A percentile compares a stretch with the other conserved stretches of the same genome.
These are phyloP conservation scores for Aureobasidium sp. DNA, from an alignment of 2,329 filamentous ascomycete species.

Conservation along the genomic window DNA sequence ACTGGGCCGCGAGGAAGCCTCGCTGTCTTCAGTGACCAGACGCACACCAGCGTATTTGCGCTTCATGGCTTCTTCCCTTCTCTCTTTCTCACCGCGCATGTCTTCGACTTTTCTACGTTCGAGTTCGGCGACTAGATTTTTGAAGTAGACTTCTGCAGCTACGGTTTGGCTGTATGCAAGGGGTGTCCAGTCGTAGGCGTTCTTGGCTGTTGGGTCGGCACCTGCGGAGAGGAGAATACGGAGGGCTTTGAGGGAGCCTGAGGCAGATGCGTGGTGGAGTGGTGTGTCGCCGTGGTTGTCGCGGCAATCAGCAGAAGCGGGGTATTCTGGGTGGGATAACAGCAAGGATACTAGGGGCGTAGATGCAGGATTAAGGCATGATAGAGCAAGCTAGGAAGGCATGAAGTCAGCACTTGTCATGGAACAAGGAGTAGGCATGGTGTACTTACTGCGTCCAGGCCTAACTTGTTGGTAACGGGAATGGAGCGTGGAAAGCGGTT, in stretches of 20 bases:
- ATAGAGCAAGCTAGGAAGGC: constrained; percentile 29
- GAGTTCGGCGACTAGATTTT: constrained; percentile 63
- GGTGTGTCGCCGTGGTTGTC: constrained; percentile 78
- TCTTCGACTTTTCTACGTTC: constrained; percentile 47
- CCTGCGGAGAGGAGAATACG: constrained; percentile 70
- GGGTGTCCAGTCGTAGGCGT: constrained; percentile 73
- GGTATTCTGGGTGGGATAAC: constrained; percentile 24
- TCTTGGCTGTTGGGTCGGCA: constrained; percentile 63
- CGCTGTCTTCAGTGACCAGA: constrained; percentile 13
- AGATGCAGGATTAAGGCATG: constrained; percentile 27
- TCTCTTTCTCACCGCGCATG: constrained; percentile 5
- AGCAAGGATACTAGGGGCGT: constrained; percentile 37
- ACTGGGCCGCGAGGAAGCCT: constrained; percentile 2
- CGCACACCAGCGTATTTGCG: constrained; percentile 14
- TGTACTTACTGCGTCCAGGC: constrained; percentile 56
- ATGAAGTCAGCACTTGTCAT: background rate
- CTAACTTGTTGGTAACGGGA: constrained; percentile 55
- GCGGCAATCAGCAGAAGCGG: constrained; percentile 22
- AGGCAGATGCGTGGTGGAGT: constrained; percentile 75
- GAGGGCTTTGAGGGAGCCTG: constrained; percentile 69
- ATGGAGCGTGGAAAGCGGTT: constrained; percentile 56
- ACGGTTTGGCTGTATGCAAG: constrained; percentile 76
- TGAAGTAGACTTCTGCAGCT: constrained; percentile 77
- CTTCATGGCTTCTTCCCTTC: constrained; percentile 11
- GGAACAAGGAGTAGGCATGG: constrained; percentile 12